Evolutionary conservation across 352 stramenopile species (phyloP).

Genomic region (Plasmopara muralis): DNA sequence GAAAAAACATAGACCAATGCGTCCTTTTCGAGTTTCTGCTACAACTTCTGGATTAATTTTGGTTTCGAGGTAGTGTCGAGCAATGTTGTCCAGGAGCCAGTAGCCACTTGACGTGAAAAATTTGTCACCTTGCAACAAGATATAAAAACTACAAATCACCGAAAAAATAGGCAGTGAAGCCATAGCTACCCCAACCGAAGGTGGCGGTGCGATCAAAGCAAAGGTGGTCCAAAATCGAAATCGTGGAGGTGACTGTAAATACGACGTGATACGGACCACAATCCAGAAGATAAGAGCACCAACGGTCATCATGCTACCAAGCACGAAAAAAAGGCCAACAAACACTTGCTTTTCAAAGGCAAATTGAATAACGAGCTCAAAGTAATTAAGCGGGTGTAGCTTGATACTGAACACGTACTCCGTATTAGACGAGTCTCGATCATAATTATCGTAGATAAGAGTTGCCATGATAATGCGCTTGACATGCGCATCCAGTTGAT

Average conservation of each 20-base stretch:
- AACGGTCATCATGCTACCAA: constrained; percentile 82
- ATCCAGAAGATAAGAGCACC: constrained; percentile 86
- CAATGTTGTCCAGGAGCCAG: constrained; percentile 72
- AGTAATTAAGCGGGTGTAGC: constrained; percentile 92
- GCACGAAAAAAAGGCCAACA: constrained; percentile 89
- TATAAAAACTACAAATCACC: constrained; percentile 60
- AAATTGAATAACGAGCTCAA: constrained; percentile 95
- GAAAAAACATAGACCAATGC: constrained; percentile 92
- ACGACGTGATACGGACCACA: constrained; percentile 86
- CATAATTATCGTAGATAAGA: constrained; percentile 90
- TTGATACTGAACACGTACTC: constrained; percentile 91
- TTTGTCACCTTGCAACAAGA: constrained; percentile 56
- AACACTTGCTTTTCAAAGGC: constrained; percentile 92
- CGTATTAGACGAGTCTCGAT: constrained; percentile 80
- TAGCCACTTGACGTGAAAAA: constrained; percentile 43
- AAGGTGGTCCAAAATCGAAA: constrained; percentile 92
- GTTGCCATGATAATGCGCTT: constrained; percentile 91
- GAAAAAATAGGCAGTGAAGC: constrained; percentile 79
- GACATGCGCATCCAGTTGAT: constrained; percentile 84
- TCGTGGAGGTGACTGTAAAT: constrained; percentile 85
- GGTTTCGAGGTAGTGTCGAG: constrained; percentile 83
- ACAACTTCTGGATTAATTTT: constrained; percentile 77
- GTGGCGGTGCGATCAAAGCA: constrained; percentile 84
- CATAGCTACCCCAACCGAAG: constrained; percentile 85
- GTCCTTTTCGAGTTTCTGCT: constrained; percentile 62